These are phyloP conservation scores for Puya raimondii DNA, from an alignment of 176 grass and related monocot genomes.

Conservation along the genomic window DNA sequence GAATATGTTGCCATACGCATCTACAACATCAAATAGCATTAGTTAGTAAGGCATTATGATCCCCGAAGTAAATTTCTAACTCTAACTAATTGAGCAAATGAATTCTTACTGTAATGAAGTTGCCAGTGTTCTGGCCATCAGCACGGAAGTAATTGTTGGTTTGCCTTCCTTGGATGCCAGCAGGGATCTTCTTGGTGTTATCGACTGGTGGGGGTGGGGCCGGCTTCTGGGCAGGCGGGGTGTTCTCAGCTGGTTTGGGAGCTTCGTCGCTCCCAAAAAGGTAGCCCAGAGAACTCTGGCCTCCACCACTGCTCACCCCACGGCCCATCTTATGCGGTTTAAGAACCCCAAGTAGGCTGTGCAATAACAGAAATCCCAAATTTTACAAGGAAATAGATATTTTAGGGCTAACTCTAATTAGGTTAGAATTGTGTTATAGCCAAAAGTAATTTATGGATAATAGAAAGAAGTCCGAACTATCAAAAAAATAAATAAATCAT, in stretches of 20 bases:
- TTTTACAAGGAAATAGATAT: no score
- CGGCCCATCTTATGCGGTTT: conserved; percentile 34
- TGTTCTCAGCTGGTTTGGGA: conserved; percentile 9
- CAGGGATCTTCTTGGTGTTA: conserved; percentile 29
- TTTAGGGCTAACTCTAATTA: no score
- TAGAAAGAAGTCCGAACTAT: no score
- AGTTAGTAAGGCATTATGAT: no score
- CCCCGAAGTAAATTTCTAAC: no score
- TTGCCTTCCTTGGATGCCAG: conserved; percentile 34
- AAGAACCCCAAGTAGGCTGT: neutral
- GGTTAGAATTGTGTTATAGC: no score
- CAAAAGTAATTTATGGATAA: no score
- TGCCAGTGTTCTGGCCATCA: conserved; percentile 57
- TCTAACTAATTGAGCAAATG: neutral
- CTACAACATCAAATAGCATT: no score
- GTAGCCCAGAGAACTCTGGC: conserved; percentile 61
- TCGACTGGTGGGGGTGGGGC: neutral
- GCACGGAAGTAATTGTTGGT: conserved; percentile 62
- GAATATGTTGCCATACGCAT: no score
- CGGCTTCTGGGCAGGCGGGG: conserved; percentile 1
- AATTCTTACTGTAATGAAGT: conserved; percentile 50
- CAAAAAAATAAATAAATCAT: no score
- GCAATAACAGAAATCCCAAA: neutral
- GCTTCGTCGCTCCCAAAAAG: conserved; percentile 42
- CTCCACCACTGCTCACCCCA: conserved; percentile 48